A percentile compares a stretch with the other conserved stretches of the same genome.
phyloP scores from a whole-genome alignment of 805 yeast species.

The Saccharomyces jurei region DNA sequence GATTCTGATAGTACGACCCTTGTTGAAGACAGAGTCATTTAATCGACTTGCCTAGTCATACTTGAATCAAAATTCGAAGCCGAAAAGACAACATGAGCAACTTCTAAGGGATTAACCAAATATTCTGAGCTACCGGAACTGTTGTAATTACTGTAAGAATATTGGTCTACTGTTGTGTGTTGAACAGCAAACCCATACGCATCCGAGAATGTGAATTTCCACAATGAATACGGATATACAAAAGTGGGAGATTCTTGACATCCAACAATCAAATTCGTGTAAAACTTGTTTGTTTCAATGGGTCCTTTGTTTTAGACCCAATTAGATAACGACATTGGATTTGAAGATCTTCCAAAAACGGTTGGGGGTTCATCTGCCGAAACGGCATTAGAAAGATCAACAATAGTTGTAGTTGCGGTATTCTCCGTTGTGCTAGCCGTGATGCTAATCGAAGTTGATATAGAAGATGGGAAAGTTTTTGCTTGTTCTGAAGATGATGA shows the following conservation, averaged over 20 bases:
- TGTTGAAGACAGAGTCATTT: constrained; percentile 46
- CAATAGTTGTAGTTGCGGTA: constrained; percentile 18
- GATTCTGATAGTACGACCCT: constrained; percentile 35
- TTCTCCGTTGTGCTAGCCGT: constrained; percentile 10
- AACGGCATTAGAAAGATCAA: constrained; percentile 43
- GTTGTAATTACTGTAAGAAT: constrained; percentile 39
- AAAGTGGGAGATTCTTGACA: constrained; percentile 47
- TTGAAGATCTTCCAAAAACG: constrained; percentile 39
- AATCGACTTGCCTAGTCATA: constrained; percentile 36
- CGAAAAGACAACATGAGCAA: constrained; percentile 49
- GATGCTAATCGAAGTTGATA: constrained; percentile 1
- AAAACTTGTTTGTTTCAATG: constrained; percentile 69
- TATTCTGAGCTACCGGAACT: constrained; percentile 58
- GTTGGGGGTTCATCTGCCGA: constrained; percentile 38
- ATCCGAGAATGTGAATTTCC: constrained; percentile 38
- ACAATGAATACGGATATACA: constrained; percentile 60
- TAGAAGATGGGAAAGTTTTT: constrained; percentile 2
- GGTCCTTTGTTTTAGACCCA: constrained; percentile 42
- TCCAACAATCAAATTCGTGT: constrained; percentile 53
- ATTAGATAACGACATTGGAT: constrained; percentile 39
- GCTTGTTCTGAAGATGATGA: constrained; percentile 2
- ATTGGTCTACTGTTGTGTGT: constrained; percentile 45
- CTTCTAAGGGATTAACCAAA: constrained; percentile 48
- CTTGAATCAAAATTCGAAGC: constrained; percentile 40
- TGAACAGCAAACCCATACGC: constrained; percentile 56